phyloP scores from a whole-genome alignment of 2,329 filamentous ascomycete species.

The Cordyceps fumosorosea region DNA sequence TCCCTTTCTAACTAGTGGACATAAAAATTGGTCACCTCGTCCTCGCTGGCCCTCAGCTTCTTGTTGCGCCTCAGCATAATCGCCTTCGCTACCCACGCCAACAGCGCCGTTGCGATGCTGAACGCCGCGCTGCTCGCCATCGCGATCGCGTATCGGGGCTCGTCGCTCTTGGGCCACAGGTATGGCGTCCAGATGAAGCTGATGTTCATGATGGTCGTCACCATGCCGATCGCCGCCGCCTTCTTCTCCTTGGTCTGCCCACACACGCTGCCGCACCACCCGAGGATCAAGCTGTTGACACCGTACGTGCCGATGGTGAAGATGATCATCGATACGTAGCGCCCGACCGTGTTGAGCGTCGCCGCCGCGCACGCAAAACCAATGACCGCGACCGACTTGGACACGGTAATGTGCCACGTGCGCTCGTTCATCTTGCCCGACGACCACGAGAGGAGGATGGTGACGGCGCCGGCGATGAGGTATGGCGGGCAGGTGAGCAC shows the following conservation, averaged over 20 bases:
- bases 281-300: slow-evolving; percentile 33
- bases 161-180: slow-evolving; percentile 32
- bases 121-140: slow-evolving; percentile 20
- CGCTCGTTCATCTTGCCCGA: slow-evolving; percentile 37
- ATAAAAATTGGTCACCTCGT: slow-evolving; percentile 21
- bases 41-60: slow-evolving; percentile 21
- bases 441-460: slow-evolving; percentile 19
- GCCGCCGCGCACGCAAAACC: slow-evolving; percentile 29
- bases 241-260: slow-evolving; percentile 39
- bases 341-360: slow-evolving; percentile 21
- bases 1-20: slow-evolving; percentile 20
- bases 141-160: slow-evolving; percentile 33
- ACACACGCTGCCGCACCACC: slow-evolving; percentile 31
- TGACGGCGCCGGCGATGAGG: slow-evolving; percentile 23
- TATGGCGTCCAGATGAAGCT: slow-evolving; percentile 37
- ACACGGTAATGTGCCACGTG: slow-evolving; percentile 36
- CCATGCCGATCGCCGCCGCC: slow-evolving; percentile 32
- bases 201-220: slow-evolving; percentile 21
- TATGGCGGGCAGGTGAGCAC: slow-evolving; percentile 37
- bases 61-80: slow-evolving; percentile 30
- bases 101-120: slow-evolving; percentile 23
- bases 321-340: slow-evolving; percentile 26
- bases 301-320: slow-evolving; percentile 26
- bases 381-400: slow-evolving; percentile 31
- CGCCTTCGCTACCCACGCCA: slow-evolving; percentile 32